phyloP scores from a whole-genome alignment of 306 rosid genomes.

The Medicago lupulina region DNA sequence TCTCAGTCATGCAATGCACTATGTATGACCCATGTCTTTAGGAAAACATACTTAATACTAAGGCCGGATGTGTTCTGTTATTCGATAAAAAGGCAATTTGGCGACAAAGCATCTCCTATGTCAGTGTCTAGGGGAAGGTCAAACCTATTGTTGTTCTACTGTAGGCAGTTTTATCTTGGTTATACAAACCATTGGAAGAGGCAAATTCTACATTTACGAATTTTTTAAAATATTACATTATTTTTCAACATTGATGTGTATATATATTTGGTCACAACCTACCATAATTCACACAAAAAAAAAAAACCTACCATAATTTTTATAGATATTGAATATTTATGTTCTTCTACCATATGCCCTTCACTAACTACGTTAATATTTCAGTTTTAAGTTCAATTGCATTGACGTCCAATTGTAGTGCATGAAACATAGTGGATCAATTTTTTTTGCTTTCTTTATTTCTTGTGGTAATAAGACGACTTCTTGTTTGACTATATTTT shows the following conservation, averaged over 20 bases:
- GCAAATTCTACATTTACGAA: background rate
- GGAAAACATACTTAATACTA: background rate
- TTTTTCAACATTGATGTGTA: background rate
- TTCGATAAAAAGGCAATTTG: background rate
- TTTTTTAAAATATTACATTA: background rate
- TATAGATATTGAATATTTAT: constrained; percentile 23
- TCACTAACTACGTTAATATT: background rate
- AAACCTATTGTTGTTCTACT: background rate
- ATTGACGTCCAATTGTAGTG: background rate
- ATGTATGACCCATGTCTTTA: background rate
- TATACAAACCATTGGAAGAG: constrained; percentile 2
- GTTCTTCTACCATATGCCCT: background rate
- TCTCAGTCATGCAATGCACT: too few relatives aligned
- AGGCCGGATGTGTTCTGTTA: background rate
- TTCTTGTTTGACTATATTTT: background rate
- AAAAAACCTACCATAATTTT: background rate
- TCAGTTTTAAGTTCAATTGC: background rate
- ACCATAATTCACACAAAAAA: background rate
- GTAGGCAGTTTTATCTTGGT: background rate
- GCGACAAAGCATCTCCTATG: background rate
- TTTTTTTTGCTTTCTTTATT: background rate
- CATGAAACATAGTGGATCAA: background rate
- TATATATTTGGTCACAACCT: background rate
- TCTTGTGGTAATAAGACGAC: background rate
- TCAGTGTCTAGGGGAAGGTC: background rate